These are phyloP conservation scores for Ophiostoma perfectum DNA, from an alignment of 2,329 filamentous ascomycete genomes.

Conservation along the genomic window DNA sequence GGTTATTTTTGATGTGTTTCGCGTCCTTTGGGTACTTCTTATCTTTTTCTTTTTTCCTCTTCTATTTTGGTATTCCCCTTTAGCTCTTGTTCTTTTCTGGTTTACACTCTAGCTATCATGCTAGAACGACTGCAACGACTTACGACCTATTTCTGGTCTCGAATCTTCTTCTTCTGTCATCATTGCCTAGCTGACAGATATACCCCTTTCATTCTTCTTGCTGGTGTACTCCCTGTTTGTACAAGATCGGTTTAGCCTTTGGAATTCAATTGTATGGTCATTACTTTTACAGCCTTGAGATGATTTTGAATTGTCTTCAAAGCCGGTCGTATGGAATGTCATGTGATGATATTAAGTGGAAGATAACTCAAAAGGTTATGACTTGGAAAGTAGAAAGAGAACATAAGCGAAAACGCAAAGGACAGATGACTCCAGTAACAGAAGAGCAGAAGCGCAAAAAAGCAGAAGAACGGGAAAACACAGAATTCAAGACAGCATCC, in stretches of 20 bases:
- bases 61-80: background rate
- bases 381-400: background rate
- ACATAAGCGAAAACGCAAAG: slow-evolving; percentile 6
- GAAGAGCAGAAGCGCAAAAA: background rate
- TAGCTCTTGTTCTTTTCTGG: background rate
- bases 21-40: background rate
- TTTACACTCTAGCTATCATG: background rate
- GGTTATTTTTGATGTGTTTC: background rate
- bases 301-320: background rate
- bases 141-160: slow-evolving; percentile 1
- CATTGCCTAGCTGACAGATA: background rate
- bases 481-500: background rate
- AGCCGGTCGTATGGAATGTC: background rate
- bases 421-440: background rate
- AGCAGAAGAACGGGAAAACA: background rate
- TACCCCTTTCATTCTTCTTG: background rate
- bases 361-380: background rate
- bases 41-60: background rate
- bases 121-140: slow-evolving; percentile 7
- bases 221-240: too few relatives aligned
- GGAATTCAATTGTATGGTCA: background rate
- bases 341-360: background rate
- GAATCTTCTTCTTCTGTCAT: background rate
- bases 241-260: too few relatives aligned
- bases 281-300: background rate